phyloP scores from a whole-genome alignment of 2,329 filamentous ascomycete species.

The Rutstroemia sydowiana region DNA sequence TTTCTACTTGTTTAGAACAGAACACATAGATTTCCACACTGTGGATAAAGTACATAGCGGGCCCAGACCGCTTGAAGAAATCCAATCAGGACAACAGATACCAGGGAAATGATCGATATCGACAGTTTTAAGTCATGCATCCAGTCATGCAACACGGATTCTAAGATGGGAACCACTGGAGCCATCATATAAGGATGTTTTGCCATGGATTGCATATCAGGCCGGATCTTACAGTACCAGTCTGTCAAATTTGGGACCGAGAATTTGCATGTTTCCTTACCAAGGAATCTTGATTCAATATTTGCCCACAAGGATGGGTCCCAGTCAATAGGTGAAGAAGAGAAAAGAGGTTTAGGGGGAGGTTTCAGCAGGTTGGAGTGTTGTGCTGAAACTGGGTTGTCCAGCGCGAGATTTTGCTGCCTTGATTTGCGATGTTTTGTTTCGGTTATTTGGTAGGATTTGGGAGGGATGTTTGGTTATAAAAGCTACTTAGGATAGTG shows the following conservation, averaged over 20 bases:
- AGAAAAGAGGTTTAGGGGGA: neutral
- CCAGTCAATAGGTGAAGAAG: neutral
- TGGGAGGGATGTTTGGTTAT: neutral
- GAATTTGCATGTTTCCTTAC: neutral
- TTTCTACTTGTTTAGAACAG: neutral
- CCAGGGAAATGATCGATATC: neutral
- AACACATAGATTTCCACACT: neutral
- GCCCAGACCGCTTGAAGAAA: constrained; percentile 5
- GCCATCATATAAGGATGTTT: neutral
- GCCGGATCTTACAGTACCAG: neutral
- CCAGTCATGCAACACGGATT: constrained; percentile 8
- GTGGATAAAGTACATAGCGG: neutral
- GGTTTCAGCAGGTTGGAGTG: neutral
- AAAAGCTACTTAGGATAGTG: neutral
- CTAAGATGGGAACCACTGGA: neutral
- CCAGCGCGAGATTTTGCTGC: neutral
- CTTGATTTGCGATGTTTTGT: neutral
- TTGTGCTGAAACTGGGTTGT: neutral
- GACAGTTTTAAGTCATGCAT: constrained; percentile 8
- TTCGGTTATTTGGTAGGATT: neutral
- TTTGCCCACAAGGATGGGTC: neutral
- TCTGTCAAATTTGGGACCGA: neutral
- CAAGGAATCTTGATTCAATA: neutral
- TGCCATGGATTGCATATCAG: neutral
- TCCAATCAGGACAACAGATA: neutral